Evolutionary conservation across 768 basidiomycete species (phyloP).

Genomic region (Suillus brevipes): DNA sequence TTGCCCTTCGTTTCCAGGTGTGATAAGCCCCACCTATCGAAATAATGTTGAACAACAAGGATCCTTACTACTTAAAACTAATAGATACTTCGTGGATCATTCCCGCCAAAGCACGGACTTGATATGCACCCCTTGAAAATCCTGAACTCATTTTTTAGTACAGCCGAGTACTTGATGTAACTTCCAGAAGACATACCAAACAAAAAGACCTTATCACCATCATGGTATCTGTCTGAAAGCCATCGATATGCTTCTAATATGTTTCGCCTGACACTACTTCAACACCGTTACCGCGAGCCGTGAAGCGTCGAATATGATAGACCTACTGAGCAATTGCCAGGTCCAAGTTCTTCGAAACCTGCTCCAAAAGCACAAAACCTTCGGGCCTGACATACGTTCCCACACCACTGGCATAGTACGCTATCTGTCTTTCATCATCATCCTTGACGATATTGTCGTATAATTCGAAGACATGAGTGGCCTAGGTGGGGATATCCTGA

Average conservation of each 20-base stretch:
- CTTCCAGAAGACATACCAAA: slow-evolving; percentile 3
- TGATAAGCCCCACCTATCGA: slow-evolving; percentile 28
- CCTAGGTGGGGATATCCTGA: slow-evolving; percentile 24
- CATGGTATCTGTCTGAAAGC: neutral
- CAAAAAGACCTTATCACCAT: slow-evolving; percentile 7
- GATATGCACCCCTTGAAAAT: slow-evolving; percentile 6
- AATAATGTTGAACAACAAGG: neutral
- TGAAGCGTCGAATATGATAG: neutral
- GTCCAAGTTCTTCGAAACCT: slow-evolving; percentile 30
- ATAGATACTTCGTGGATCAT: slow-evolving; percentile 8
- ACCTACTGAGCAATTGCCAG: slow-evolving; percentile 40
- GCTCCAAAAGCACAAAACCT: slow-evolving; percentile 24
- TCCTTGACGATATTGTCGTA: slow-evolving; percentile 29
- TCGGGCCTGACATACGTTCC: slow-evolving; percentile 34
- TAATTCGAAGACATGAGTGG: slow-evolving; percentile 40
- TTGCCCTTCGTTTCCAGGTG: neutral
- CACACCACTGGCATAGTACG: slow-evolving; percentile 41
- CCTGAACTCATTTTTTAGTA: slow-evolving; percentile 1
- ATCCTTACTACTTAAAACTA: neutral
- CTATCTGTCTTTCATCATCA: slow-evolving; percentile 25
- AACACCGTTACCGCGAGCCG: neutral
- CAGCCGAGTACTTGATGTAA: neutral
- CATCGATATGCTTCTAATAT: neutral
- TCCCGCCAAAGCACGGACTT: slow-evolving; percentile 5
- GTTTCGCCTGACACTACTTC: neutral